A percentile compares a stretch with the other conserved stretches of the same genome.
These are phyloP conservation scores for Setaria viridis DNA, from an alignment of 202 grass and related monocot genomes.

Conservation along the genomic window DNA sequence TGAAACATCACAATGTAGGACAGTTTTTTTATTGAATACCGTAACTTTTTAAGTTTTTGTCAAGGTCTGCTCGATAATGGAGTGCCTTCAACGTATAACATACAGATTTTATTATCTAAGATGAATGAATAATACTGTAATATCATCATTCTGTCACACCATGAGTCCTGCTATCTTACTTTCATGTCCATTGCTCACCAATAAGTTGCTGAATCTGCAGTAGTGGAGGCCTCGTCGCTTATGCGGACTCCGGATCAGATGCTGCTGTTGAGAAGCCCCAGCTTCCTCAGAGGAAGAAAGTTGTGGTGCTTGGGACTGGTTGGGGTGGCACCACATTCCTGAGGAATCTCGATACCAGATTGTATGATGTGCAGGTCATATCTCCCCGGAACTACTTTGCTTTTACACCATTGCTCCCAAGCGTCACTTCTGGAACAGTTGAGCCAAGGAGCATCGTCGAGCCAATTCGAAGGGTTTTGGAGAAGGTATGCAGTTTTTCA, in stretches of 20 bases:
- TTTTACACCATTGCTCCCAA: slow-evolving; percentile 91
- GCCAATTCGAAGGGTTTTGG: slow-evolving; percentile 86
- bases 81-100: not conserved
- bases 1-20: not conserved
- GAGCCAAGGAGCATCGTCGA: slow-evolving; percentile 97
- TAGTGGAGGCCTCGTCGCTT: slow-evolving; percentile 85
- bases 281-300: slow-evolving; percentile 73
- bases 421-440: slow-evolving; percentile 93
- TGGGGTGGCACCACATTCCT: slow-evolving; percentile 94
- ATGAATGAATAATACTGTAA: not conserved
- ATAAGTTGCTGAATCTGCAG: slow-evolving; percentile 50
- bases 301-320: slow-evolving; percentile 92
- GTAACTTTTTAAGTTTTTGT: too few species aligned
- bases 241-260: slow-evolving; percentile 72
- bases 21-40: not conserved
- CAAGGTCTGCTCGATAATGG: not conserved
- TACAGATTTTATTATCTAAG: not conserved
- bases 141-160: not conserved
- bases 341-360: slow-evolving; percentile 80
- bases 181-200: slow-evolving; percentile 3
- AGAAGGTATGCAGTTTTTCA: slow-evolving; percentile 63
- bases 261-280: slow-evolving; percentile 49
- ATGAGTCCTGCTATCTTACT: not conserved
- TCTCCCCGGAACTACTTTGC: slow-evolving; percentile 97
- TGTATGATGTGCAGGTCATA: slow-evolving; percentile 95